These are phyloP conservation scores for Allantophomopsis lycopodina DNA, from an alignment of 2,329 filamentous ascomycete species.

Conservation along the genomic window DNA sequence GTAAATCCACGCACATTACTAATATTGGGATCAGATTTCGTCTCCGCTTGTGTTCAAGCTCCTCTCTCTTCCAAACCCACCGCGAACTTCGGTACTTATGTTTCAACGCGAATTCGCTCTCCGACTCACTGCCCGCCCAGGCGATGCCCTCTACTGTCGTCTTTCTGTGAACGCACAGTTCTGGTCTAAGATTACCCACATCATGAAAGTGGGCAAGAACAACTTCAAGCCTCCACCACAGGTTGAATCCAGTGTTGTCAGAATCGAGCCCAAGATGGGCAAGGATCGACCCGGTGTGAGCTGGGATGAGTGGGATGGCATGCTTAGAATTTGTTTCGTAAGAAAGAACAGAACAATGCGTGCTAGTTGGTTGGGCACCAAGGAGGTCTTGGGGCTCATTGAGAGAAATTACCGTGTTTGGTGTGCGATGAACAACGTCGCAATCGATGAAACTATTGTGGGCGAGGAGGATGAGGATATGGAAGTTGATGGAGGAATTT, in stretches of 20 bases:
- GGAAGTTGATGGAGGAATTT: slow-evolving; percentile 29
- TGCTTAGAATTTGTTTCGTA: slow-evolving; percentile 70
- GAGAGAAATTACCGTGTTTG: slow-evolving; percentile 83
- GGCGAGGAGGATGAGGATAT: slow-evolving; percentile 26
- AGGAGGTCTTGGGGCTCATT: slow-evolving; percentile 68
- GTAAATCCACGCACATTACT: slow-evolving; percentile 4
- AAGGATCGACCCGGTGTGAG: slow-evolving; percentile 67
- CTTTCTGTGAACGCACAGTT: slow-evolving; percentile 89
- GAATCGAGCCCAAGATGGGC: slow-evolving; percentile 77
- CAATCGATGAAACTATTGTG: slow-evolving; percentile 53
- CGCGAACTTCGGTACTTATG: slow-evolving; percentile 81
- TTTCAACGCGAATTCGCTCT: slow-evolving; percentile 93
- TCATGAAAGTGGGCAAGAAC: slow-evolving; percentile 91
- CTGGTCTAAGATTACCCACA: slow-evolving; percentile 59
- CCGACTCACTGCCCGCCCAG: slow-evolving; percentile 74
- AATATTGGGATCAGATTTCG: slow-evolving; percentile 48
- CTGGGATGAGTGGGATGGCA: slow-evolving; percentile 91
- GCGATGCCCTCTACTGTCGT: slow-evolving; percentile 82
- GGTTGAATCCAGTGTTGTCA: slow-evolving; percentile 83
- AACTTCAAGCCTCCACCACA: slow-evolving; percentile 93
- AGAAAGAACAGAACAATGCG: slow-evolving; percentile 86
- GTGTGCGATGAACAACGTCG: slow-evolving; percentile 75
- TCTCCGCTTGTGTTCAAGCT: slow-evolving; percentile 82
- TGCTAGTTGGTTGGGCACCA: slow-evolving; percentile 67
- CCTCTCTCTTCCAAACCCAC: slow-evolving; percentile 67